Conservation (phyloP, 495 filamentous ascomycete genomes). For the Daldinia vernicosa region DNA sequence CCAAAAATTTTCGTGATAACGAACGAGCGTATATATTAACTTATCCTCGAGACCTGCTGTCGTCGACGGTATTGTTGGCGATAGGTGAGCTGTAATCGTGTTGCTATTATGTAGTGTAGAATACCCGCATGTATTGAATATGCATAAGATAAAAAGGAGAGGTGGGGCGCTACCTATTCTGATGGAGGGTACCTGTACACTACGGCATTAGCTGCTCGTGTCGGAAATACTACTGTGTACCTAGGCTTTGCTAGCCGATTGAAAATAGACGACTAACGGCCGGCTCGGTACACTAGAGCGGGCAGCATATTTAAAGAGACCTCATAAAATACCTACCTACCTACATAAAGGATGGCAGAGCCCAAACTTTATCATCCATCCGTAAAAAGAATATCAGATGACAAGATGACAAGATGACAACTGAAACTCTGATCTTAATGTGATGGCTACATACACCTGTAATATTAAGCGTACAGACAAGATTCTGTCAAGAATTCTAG, state of each 20-base stretch:
- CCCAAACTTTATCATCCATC: background rate
- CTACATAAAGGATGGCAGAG: background rate
- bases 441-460: background rate
- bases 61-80: no score
- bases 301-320: background rate
- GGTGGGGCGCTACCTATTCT: background rate
- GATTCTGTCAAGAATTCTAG: constrained; percentile 33
- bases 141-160: background rate
- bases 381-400: constrained; percentile 18
- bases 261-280: background rate
- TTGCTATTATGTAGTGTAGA: no score
- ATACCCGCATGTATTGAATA: background rate
- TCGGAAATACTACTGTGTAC: background rate
- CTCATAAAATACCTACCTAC: background rate
- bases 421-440: constrained; percentile 26
- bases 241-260: background rate
- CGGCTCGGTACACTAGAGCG: background rate
- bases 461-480: constrained; percentile 1
- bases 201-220: background rate
- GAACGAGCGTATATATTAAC: no score
- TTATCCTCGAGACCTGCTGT: no score
- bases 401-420: constrained; percentile 25
- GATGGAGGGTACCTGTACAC: constrained; percentile 3
- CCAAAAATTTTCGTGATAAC: no score
- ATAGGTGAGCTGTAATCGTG: no score